Evolutionary conservation across 108 stramenopile species (phyloP).

Genomic region (Asterionellopsis glacialis): DNA sequence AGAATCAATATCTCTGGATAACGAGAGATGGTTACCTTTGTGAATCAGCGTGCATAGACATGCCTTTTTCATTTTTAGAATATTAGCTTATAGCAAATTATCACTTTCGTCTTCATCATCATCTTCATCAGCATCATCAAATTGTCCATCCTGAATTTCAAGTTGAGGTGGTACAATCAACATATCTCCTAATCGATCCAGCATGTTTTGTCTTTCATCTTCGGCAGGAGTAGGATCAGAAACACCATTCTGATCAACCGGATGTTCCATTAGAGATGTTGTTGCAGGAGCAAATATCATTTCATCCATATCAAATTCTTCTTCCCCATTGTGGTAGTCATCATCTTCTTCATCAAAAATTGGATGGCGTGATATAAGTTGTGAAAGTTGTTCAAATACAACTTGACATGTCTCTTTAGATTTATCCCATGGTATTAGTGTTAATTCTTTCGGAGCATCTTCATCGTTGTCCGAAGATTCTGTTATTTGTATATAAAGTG

Average conservation of each 20-base stretch:
- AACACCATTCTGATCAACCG: constrained; percentile 10
- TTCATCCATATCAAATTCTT: constrained; percentile 7
- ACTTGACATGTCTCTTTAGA: constrained; percentile 34
- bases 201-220: constrained; percentile 47
- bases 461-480: constrained; percentile 7
- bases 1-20: too few species aligned
- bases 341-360: constrained; percentile 41
- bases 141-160: constrained; percentile 53
- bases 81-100: constrained; percentile 21
- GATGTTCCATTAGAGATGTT: not conserved
- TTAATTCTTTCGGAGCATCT: constrained; percentile 43
- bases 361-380: constrained; percentile 58
- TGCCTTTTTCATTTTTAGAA: not conserved
- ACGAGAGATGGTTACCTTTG: not conserved
- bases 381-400: constrained; percentile 58
- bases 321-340: constrained; percentile 19
- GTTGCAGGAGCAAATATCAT: constrained; percentile 16
- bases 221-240: constrained; percentile 18
- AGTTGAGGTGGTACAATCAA: constrained; percentile 64
- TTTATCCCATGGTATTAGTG: constrained; percentile 31
- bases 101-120: constrained; percentile 18
- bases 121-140: constrained; percentile 20
- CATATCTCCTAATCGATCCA: constrained; percentile 43
- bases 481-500: constrained; percentile 27
- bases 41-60: not conserved